Evolutionary conservation across 164 flowering plant genomes (phyloP).

Genomic region (Pachysandra terminalis): DNA sequence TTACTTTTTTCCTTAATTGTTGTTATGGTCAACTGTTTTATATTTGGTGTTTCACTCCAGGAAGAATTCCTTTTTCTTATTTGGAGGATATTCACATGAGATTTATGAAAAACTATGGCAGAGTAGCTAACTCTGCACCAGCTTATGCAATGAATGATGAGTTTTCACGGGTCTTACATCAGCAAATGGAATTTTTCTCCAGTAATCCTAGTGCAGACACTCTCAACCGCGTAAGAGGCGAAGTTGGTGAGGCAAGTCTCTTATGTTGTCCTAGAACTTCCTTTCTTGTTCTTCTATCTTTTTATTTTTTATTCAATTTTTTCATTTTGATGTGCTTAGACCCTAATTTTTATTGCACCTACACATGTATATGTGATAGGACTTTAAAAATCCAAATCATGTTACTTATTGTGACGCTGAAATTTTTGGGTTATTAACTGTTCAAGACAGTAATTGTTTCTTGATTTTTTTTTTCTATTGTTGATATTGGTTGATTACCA

Average conservation of each 20-base stretch:
- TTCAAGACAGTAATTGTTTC: no score
- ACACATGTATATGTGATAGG: neutral
- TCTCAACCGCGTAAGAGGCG: slow-evolving; percentile 84
- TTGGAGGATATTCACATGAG: slow-evolving; percentile 96
- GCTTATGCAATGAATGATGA: slow-evolving; percentile 99
- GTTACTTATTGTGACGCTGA: no score
- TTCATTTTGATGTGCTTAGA: no score
- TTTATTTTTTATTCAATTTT: neutral
- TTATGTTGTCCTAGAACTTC: neutral
- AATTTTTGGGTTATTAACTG: no score
- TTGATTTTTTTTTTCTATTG: no score
- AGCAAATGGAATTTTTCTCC: slow-evolving; percentile 96
- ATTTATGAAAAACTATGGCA: slow-evolving; percentile 95
- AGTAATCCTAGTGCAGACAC: slow-evolving; percentile 91
- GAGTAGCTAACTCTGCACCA: slow-evolving; percentile 78
- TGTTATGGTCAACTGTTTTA: neutral
- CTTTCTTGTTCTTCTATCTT: neutral
- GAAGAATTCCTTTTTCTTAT: slow-evolving; percentile 91
- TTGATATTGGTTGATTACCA: no score
- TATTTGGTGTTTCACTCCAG: slow-evolving; percentile 33
- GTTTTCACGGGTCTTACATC: slow-evolving; percentile 94
- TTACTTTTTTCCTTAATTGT: neutral
- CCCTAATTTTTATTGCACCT: no score
- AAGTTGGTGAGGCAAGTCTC: slow-evolving; percentile 89
- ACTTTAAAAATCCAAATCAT: neutral